Base-by-base conservation (phyloP, 2,329 filamentous ascomycete genomes). In the Exophiala bonariae region DNA sequence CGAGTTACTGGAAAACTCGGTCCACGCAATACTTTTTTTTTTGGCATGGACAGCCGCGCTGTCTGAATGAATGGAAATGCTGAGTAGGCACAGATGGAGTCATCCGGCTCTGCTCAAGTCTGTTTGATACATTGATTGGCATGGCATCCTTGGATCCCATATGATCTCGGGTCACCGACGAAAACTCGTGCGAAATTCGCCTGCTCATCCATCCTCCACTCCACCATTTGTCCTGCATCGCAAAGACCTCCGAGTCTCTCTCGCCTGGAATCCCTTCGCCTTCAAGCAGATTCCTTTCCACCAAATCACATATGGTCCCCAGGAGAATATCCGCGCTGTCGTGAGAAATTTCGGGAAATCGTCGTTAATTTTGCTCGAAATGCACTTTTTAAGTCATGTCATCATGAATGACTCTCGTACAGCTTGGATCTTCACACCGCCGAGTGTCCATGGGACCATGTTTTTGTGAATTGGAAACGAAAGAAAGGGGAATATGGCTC, bases 381-480 rank as follows among this genome's bases (percentile, higher is more conserved):
- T 37, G 35, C 35, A 37, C 19, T 37, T 37, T 37, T 37, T 16
- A n/a, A n/a, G 18, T 37, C 35, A 37, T 37, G 35, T 18, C 35
- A 37, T 37, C 35, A 37, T 37, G 35, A 37, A 19, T 37, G 35
- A 37, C 19, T 9, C 35, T 37, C 10, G 19, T 10, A 17, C 10
- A 37, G 35, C 35, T 26, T 26, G 23, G 23, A 26, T 6, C 6
- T 26, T 11, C 23, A 26, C 23, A 26, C 23, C 23, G 23, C 23
- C 28, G 33, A 23, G 28, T 28, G 18, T 45, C 34, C 30, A 45
- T 38, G 34, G 23, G 33, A 45, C 34, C 34, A 38, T 45, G 42
- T 19, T 45, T 34, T 30, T 31, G 44, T 44, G 47, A 46, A 41
- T 45, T 49, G 45, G 43, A 45, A 39, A 34, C 32, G 43, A 40